Evolutionary conservation across 257 asterid species (phyloP).

Genomic region (Phtheirospermum japonicum): DNA sequence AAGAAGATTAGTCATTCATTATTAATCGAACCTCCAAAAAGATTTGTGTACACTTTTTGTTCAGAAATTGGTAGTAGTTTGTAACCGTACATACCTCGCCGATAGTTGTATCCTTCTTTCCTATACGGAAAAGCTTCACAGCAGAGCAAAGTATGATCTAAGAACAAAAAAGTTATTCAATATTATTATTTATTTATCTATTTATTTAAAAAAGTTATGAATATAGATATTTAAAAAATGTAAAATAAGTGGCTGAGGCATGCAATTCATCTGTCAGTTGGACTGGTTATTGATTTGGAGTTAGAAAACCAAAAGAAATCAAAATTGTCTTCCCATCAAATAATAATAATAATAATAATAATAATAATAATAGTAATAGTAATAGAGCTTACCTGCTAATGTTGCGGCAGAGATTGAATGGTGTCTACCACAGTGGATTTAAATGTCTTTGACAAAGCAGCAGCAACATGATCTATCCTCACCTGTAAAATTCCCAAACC

Average conservation of each 20-base stretch:
- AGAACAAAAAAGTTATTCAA: slow-evolving; percentile 12
- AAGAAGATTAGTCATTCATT: slow-evolving; percentile 9
- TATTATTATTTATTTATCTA: background rate
- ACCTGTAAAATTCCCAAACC: slow-evolving; percentile 47
- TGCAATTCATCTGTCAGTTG: background rate
- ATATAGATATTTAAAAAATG: no score
- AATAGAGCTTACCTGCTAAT: slow-evolving; percentile 72
- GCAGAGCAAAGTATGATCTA: slow-evolving; percentile 95
- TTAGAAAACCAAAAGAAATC: no score
- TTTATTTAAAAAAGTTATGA: no score
- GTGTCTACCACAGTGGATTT: slow-evolving; percentile 81
- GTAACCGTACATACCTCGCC: slow-evolving; percentile 59
- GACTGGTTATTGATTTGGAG: slow-evolving; percentile 4
- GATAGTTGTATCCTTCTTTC: slow-evolving; percentile 80
- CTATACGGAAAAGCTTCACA: slow-evolving; percentile 78
- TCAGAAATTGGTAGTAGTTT: slow-evolving; percentile 11
- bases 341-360: background rate
- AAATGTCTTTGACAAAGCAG: slow-evolving; percentile 76
- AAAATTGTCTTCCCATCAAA: slow-evolving; percentile 7
- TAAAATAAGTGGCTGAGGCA: background rate
- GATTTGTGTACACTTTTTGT: background rate
- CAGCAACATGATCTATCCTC: slow-evolving; percentile 86
- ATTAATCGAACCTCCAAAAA: background rate
- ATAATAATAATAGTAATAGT: background rate
- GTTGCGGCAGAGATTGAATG: slow-evolving; percentile 89